Conservation (phyloP, 805 yeast species). For the Suhomyces emberorum region DNA sequence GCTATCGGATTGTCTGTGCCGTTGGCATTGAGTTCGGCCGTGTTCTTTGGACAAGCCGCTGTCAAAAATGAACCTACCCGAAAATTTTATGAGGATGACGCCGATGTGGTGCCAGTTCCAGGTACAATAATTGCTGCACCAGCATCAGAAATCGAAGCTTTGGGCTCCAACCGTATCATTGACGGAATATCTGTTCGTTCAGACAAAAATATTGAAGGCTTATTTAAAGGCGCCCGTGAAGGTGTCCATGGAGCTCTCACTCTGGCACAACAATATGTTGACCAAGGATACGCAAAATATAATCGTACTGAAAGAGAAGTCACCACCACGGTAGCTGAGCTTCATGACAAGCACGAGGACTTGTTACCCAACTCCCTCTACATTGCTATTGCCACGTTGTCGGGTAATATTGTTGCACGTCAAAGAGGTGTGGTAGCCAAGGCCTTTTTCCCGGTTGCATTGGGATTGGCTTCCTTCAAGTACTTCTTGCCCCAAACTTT, state of each 20-base stretch:
- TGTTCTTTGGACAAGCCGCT: background rate
- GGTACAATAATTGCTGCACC: constrained; percentile 48
- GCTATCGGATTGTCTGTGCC: constrained; percentile 1
- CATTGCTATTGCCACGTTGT: constrained; percentile 61
- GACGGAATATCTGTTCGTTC: constrained; percentile 59
- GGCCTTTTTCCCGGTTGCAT: constrained; percentile 51
- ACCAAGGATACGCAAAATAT: constrained; percentile 48
- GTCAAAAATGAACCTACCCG: constrained; percentile 25
- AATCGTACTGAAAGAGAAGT: constrained; percentile 61
- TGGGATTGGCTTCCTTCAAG: constrained; percentile 64
- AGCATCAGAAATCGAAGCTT: constrained; percentile 36
- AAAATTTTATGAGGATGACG: constrained; percentile 50
- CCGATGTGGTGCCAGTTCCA: constrained; percentile 44
- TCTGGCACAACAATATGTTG: constrained; percentile 30
- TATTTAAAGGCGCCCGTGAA: constrained; percentile 48
- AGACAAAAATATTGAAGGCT: constrained; percentile 45
- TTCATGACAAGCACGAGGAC: constrained; percentile 66
- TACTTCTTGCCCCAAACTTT: constrained; percentile 74
- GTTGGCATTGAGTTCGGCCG: constrained; percentile 1
- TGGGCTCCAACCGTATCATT: constrained; percentile 47
- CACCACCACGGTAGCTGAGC: constrained; percentile 56
- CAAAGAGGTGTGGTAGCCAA: constrained; percentile 57
- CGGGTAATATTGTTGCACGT: constrained; percentile 74
- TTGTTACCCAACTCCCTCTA: constrained; percentile 70
- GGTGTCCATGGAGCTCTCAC: constrained; percentile 30